A percentile compares a stretch with the other conserved stretches of the same genome.
Conservation (phyloP, 495 filamentous ascomycete genomes). For the Penicillium fimorum region DNA sequence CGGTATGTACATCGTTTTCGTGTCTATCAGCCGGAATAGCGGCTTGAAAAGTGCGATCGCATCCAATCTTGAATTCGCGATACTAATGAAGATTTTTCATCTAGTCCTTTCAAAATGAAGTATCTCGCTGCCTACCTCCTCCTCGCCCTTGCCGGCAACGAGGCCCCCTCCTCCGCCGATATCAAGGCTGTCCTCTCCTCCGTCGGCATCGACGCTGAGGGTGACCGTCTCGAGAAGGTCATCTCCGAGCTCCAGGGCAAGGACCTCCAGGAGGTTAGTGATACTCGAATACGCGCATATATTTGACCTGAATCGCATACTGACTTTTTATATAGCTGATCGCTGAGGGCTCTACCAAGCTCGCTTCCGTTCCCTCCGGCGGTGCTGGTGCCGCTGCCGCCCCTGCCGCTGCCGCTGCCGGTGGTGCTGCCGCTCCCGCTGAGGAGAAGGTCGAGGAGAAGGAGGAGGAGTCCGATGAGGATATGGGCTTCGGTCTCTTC, state of each 20-base stretch:
- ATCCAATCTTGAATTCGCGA: conserved; percentile 11
- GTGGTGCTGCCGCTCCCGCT: conserved; percentile 64
- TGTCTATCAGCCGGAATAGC: background rate
- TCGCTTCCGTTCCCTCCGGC: conserved; percentile 95
- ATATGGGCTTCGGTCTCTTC: conserved; percentile 99
- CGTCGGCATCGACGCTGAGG: conserved; percentile 93
- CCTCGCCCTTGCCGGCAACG: conserved; percentile 89
- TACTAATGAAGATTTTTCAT: conserved; percentile 19
- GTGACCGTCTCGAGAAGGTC: conserved; percentile 80
- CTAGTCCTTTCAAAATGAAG: conserved; percentile 82
- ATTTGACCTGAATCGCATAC: conserved; percentile 11
- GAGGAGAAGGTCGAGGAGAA: conserved; percentile 73
- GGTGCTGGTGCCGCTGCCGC: conserved; percentile 70
- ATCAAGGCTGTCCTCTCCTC: conserved; percentile 89
- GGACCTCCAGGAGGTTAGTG: conserved; percentile 86
- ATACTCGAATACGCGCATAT: background rate
- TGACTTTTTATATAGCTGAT: conserved; percentile 67
- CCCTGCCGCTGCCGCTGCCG: conserved; percentile 63
- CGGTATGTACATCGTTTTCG: conserved; percentile 23
- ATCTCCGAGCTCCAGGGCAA: conserved; percentile 94
- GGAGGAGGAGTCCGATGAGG: conserved; percentile 95
- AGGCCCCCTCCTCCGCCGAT: conserved; percentile 79
- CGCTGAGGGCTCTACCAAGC: conserved; percentile 83
- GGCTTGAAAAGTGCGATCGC: background rate
- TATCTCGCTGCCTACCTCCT: conserved; percentile 99